Base-by-base conservation (phyloP, 164 flowering plant species). In the Dillenia turbinata region DNA sequence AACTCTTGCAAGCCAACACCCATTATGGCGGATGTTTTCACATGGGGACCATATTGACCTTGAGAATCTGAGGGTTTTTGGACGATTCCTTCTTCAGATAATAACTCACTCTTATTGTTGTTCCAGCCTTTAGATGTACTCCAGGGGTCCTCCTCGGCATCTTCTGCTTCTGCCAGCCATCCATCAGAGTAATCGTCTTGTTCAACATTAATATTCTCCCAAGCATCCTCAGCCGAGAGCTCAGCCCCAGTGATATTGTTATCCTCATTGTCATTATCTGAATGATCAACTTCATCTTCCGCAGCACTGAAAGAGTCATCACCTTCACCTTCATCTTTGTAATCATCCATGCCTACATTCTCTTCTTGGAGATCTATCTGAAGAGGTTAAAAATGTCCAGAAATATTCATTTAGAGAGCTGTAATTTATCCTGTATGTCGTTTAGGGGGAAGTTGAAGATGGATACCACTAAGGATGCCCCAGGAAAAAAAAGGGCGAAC, bases 1-100 rank as follows among this genome's bases (percentile, higher is more conserved):
- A 94, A 67, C 78, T 94, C 90, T 67, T 86, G 90, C 81, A 94
- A 72, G 10, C 99, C 99, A 64, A 86, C 82, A 58, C 96, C 92
- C 59, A 68, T 84, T 10, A 81, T 52, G 3, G 95, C 96, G 62
- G 99, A 94, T 49, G 83, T 80, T 78, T 77, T 83, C 48, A 91
- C 77, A 68, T 75, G 80, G 9, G 88, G 81, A 54, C 48, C 61
- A 50, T 63, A 65, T 55, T 65, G 68, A 65, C 63, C 45, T 59
- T 68, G 71, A 60, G 66, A 54, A 16, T 59, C 61, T 13, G 73
- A 22, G 22, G 22, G 22, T 19, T 1, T 19, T 19, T 19, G 22
- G 22, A 19, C 22, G 1, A 19, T 19, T 1, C 22, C 22, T 19
- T 19, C 1, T 19, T 19, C 22, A 19, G 22, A 1, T 19, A 19